Conservation (phyloP, 352 stramenopile species). For the Thalassiosira exigua region DNA sequence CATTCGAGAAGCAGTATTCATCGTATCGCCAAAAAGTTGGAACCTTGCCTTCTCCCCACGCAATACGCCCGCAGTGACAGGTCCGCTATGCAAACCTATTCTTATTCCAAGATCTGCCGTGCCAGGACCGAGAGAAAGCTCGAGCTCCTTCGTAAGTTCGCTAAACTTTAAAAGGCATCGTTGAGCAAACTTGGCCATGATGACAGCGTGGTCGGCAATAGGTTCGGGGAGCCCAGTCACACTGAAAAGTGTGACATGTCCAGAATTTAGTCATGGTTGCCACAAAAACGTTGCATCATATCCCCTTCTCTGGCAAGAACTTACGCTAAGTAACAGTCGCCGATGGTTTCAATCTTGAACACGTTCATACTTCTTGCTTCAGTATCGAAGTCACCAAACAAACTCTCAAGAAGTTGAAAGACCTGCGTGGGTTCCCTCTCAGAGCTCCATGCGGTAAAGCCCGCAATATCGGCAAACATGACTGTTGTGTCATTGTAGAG, state of each 20-base stretch:
- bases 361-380: constrained; percentile 8
- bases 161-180: constrained; percentile 33
- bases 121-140: constrained; percentile 31
- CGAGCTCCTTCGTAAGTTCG: constrained; percentile 40
- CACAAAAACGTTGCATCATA: no score
- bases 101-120: constrained; percentile 47
- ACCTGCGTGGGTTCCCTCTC: constrained; percentile 35
- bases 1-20: constrained; percentile 55
- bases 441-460: constrained; percentile 22
- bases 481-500: constrained; percentile 65
- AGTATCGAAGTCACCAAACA: constrained; percentile 18
- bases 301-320: background rate
- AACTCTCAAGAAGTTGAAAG: constrained; percentile 45
- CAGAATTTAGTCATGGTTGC: background rate
- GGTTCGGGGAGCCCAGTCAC: constrained; percentile 49
- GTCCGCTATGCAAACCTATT: constrained; percentile 52
- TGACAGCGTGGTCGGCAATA: constrained; percentile 41
- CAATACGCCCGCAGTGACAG: constrained; percentile 57
- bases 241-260: background rate
- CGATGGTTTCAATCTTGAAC: constrained; percentile 33
- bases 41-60: constrained; percentile 59
- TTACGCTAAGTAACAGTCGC: constrained; percentile 33
- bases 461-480: constrained; percentile 59
- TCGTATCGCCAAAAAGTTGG: constrained; percentile 66
- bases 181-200: constrained; percentile 44